Conservation (phyloP, 768 basidiomycete species). For the Mycena belliarum region DNA sequence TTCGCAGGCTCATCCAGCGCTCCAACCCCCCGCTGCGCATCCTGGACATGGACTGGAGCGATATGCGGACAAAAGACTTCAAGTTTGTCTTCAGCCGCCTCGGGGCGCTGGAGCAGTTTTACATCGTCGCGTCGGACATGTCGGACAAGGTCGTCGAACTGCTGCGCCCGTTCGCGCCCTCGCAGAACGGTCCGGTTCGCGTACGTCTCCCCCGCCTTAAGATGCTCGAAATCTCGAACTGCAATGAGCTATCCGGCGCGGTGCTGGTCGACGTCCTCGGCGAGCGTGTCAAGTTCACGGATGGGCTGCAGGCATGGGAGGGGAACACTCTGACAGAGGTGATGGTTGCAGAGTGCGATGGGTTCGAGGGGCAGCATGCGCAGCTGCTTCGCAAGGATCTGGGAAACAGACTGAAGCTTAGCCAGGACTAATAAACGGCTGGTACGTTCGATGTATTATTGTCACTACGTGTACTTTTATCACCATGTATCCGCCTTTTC, state of each 20-base stretch:
- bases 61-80: conserved; percentile 85
- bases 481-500: not conserved
- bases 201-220: conserved; percentile 58
- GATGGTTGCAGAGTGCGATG: conserved; percentile 40
- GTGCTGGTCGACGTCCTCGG: conserved; percentile 55
- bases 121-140: conserved; percentile 82
- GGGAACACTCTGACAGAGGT: conserved; percentile 35
- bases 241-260: conserved; percentile 62
- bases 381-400: conserved; percentile 7
- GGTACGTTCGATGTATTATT: conserved; percentile 1
- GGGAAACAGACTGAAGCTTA: not conserved
- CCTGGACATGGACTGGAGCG: conserved; percentile 79
- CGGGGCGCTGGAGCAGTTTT: conserved; percentile 57
- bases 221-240: conserved; percentile 56
- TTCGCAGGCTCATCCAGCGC: conserved; percentile 62
- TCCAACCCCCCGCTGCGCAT: conserved; percentile 63
- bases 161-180: conserved; percentile 43
- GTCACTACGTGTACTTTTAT: not conserved
- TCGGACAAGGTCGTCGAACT: conserved; percentile 68
- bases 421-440: not conserved
- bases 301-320: conserved; percentile 29
- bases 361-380: conserved; percentile 22
- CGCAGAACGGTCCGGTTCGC: conserved; percentile 21
- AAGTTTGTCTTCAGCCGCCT: conserved; percentile 63
- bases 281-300: conserved; percentile 46